Base-by-base conservation (phyloP, 768 basidiomycete species). In the Leccinum boreale region DNA sequence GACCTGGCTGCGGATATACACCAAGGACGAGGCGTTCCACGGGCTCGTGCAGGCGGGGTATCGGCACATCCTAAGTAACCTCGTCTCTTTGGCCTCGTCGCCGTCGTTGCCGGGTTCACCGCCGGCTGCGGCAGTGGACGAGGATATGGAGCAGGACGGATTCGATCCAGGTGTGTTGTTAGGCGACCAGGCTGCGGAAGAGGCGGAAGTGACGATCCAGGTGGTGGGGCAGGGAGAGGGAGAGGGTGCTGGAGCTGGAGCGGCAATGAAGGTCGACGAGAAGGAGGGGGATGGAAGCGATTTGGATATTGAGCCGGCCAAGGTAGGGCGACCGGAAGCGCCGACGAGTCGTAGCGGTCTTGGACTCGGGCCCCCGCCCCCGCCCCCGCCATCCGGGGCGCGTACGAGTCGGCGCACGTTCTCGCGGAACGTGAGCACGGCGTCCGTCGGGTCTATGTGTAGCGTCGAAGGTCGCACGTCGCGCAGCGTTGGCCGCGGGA, bases 41-140 rank as follows among this genome's bases (percentile, higher is more conserved):
- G 83, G 83, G 2, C 72, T 89, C 10, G 78, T 92, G 3, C 90
- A 92, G 65, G 79, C 78, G 0, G 91, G 85, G 0, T 92, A 86
- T 66, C 80, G 85, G 11, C 65, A 72, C 7, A 71, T 82, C 4
- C 53, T 81, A 4, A 63, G 63, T 51, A 15, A 44, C 2, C 62
- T 76, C 24, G 60, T 48, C 0, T 54, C 65, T 46, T 23, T 50
- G 49, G 35, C 50, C 9, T 9, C 14, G 28, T 14, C 26, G 17
- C 49, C 9, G 28, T 26, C 28, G 39, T 11, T 19, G 39, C 39
- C 39, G 39, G 9, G 39, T 6, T 26, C 28, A 10, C 3, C 28
- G 0, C 49, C 26, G 23, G 49, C 17, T n/a, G 49, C 17, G 50
- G 12, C 14, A 15, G 17, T 3, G 15, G 59, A 45, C 5, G 60